phyloP scores from a whole-genome alignment of 2,329 filamentous ascomycete genomes.

The Fusarium nodosum region DNA sequence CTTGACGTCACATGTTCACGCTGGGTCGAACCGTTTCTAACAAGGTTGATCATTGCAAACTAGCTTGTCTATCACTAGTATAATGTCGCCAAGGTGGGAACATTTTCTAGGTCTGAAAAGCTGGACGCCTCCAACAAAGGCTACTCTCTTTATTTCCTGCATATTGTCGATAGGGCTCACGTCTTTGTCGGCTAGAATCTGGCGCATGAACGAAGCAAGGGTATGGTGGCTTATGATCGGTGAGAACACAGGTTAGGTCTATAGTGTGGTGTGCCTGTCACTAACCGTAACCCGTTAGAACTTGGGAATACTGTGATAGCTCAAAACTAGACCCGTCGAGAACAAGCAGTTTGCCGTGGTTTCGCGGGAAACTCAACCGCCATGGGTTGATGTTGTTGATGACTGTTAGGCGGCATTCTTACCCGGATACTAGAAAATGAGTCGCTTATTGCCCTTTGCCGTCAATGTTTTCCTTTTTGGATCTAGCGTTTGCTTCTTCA shows the following conservation, averaged over 20 bases:
- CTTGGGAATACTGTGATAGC: not conserved
- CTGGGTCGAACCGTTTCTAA: not conserved
- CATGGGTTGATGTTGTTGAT: not conserved
- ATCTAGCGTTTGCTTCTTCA: not conserved
- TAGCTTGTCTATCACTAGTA: not conserved
- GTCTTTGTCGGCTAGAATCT: too few relatives aligned
- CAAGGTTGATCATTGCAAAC: not conserved
- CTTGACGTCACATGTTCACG: not conserved
- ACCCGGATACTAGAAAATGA: too few relatives aligned
- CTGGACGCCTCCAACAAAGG: fast-evolving
- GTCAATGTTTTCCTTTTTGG: not conserved
- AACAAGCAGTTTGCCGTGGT: not conserved
- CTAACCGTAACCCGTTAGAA: not conserved
- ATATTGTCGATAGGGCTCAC: not conserved
- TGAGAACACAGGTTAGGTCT: not conserved
- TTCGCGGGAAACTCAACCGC: not conserved
- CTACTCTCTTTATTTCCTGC: not conserved
- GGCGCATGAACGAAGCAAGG: not conserved
- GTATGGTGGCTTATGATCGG: not conserved
- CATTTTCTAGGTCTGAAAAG: not conserved
- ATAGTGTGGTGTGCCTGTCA: fast-evolving
- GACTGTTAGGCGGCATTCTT: not conserved
- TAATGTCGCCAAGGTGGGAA: not conserved
- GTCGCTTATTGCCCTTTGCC: not conserved
- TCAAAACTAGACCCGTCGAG: not conserved